Percentiles rank a stretch among this genome's conserved stretches.
Evolutionary conservation across 2,329 filamentous ascomycete genomes (phyloP).

Genomic region (Neoarthrinium moseri): DNA sequence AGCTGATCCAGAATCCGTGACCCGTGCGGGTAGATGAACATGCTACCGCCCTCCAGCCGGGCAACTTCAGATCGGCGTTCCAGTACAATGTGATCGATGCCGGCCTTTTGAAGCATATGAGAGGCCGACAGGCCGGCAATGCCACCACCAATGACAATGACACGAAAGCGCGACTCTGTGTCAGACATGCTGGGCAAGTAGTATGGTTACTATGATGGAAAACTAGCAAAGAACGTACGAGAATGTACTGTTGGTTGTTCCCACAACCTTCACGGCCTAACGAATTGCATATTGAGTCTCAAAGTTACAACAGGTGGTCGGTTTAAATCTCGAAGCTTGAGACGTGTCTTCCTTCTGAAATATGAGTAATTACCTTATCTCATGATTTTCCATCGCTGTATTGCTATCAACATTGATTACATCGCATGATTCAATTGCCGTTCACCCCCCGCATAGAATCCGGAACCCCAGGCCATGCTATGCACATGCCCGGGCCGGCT

Average conservation of each 20-base stretch:
- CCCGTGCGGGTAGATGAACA: constrained; percentile 12
- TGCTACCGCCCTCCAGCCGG: constrained; percentile 11
- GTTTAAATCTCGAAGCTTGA: neutral
- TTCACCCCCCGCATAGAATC: neutral
- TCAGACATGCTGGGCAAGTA: neutral
- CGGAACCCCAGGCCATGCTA: neutral
- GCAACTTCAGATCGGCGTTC: constrained; percentile 7
- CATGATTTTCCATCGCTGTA: neutral
- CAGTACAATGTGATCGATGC: constrained; percentile 15
- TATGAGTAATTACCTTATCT: neutral
- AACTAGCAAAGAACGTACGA: neutral
- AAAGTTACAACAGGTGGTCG: neutral
- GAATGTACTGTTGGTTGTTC: neutral
- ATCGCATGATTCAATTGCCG: neutral
- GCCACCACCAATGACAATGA: constrained; percentile 15
- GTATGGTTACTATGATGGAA: neutral
- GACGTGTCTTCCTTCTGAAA: neutral
- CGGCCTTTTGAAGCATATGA: constrained; percentile 12
- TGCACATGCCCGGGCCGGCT: neutral
- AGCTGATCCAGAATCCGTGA: constrained; percentile 11
- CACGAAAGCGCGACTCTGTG: constrained; percentile 6
- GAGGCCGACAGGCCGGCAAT: constrained; percentile 13
- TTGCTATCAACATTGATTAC: neutral
- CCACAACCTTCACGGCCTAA: neutral
- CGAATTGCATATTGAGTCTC: neutral